Conservation (phyloP, 108 stramenopile species). For the Pseudonitzschia multiseries region DNA sequence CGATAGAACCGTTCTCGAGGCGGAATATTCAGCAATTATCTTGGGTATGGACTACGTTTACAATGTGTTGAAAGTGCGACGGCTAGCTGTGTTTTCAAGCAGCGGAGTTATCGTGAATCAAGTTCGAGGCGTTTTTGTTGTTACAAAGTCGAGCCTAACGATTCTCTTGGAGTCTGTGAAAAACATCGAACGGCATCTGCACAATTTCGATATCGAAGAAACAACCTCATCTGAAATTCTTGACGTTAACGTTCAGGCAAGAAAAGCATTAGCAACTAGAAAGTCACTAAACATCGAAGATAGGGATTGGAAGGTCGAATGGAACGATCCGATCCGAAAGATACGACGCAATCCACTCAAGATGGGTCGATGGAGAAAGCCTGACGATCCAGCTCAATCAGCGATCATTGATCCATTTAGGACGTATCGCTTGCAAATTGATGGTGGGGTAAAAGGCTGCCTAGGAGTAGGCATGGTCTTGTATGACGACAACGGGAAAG, state of each 20-base stretch:
- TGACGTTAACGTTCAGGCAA: conserved; percentile 10
- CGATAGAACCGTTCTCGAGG: conserved; percentile 53
- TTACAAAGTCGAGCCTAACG: conserved; percentile 28
- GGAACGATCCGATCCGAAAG: conserved; percentile 18
- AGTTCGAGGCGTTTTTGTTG: conserved; percentile 44
- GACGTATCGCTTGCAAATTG: conserved; percentile 65
- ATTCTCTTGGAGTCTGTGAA: conserved; percentile 4
- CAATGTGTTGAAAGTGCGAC: conserved; percentile 35
- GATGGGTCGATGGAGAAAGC: conserved; percentile 22
- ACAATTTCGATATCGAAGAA: conserved; percentile 6
- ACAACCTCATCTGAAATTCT: conserved; percentile 3
- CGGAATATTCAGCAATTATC: conserved; percentile 49
- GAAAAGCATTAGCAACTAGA: conserved; percentile 24
- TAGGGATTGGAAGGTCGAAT: conserved; percentile 1
- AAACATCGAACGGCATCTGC: conserved; percentile 6
- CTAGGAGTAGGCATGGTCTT: conserved; percentile 73
- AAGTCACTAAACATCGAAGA: conserved; percentile 17
- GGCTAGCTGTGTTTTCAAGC: conserved; percentile 49
- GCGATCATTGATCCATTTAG: conserved; percentile 39
- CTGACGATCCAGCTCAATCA: conserved; percentile 9
- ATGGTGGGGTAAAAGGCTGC: conserved; percentile 79
- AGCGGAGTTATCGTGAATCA: conserved; percentile 54
- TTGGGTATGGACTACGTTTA: conserved; percentile 37
- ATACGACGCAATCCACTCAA: conserved; percentile 3
- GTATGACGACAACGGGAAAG: conserved; percentile 48